Percentiles rank a stretch among this genome's conserved stretches.
phyloP scores from a whole-genome alignment of 176 grass and related monocot species.

The Metroxylon sagu region DNA sequence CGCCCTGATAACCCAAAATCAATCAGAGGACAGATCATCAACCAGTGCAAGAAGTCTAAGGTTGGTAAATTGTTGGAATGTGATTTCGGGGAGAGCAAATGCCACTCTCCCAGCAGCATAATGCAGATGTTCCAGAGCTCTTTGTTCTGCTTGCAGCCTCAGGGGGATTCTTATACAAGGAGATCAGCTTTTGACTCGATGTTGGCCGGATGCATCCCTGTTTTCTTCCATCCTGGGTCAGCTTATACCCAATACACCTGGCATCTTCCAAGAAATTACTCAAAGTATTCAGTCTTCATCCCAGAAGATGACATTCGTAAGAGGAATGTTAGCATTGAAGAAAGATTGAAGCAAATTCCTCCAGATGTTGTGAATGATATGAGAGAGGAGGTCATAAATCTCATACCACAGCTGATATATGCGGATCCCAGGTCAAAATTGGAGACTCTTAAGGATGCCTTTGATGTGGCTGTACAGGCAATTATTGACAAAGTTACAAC shows the following conservation, averaged over 20 bases:
- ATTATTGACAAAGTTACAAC: slow-evolving; percentile 45
- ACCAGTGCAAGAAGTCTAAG: slow-evolving; percentile 40
- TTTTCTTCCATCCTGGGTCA: slow-evolving; percentile 57
- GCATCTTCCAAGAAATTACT: slow-evolving; percentile 49
- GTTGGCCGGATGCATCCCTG: slow-evolving; percentile 64
- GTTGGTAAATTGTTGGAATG: slow-evolving; percentile 54
- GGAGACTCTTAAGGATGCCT: slow-evolving; percentile 53
- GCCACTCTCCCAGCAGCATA: slow-evolving; percentile 43
- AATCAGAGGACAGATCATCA: slow-evolving; percentile 58
- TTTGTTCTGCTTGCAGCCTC: slow-evolving; percentile 72
- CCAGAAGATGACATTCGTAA: slow-evolving; percentile 37
- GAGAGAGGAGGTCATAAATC: slow-evolving; percentile 55
- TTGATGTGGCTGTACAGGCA: slow-evolving; percentile 44
- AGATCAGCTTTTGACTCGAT: slow-evolving; percentile 74
- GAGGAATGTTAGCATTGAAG: slow-evolving; percentile 48
- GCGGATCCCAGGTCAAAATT: slow-evolving; percentile 56
- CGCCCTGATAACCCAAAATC: slow-evolving; percentile 34
- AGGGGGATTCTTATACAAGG: slow-evolving; percentile 52
- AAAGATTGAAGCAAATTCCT: slow-evolving; percentile 41
- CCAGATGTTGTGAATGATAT: slow-evolving; percentile 32
- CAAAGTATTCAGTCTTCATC: slow-evolving; percentile 54
- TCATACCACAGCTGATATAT: slow-evolving; percentile 55
- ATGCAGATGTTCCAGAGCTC: slow-evolving; percentile 59
- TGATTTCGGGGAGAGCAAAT: slow-evolving; percentile 23
- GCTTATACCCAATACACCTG: slow-evolving; percentile 59